Conservation (phyloP, 495 filamentous ascomycete species). For the Aspergillus diversus region DNA sequence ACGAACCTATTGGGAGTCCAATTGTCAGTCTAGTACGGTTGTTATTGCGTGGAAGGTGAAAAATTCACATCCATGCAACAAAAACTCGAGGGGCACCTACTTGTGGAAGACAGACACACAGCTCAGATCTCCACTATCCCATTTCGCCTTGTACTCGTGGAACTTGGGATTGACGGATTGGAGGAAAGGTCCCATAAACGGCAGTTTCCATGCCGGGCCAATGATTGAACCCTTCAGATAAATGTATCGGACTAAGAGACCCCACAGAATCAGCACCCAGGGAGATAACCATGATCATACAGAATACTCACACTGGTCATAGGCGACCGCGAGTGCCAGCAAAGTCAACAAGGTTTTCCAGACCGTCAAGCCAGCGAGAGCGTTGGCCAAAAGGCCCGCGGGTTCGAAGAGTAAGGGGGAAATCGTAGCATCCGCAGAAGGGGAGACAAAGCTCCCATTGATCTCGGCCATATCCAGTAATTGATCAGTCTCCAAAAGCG, state of each 20-base stretch:
- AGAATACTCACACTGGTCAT: constrained; percentile 76
- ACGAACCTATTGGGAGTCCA: constrained; percentile 70
- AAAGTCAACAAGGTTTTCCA: constrained; percentile 69
- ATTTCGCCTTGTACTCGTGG: constrained; percentile 87
- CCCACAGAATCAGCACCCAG: not conserved
- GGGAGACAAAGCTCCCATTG: constrained; percentile 78
- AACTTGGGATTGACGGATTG: constrained; percentile 92
- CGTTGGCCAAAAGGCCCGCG: constrained; percentile 43
- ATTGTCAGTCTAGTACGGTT: constrained; percentile 16
- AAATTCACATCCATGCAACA: not conserved
- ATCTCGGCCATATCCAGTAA: constrained; percentile 57
- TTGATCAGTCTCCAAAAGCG: constrained; percentile 24
- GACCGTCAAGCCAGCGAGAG: constrained; percentile 59
- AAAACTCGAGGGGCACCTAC: constrained; percentile 53
- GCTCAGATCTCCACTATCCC: constrained; percentile 86
- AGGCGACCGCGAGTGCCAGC: constrained; percentile 70
- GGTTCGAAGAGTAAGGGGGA: constrained; percentile 49
- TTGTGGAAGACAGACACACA: constrained; percentile 99
- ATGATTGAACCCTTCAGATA: constrained; percentile 83
- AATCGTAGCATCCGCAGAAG: constrained; percentile 67
- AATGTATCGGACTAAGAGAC: constrained; percentile 75
- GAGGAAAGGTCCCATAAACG: constrained; percentile 96
- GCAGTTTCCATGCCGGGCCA: constrained; percentile 82
- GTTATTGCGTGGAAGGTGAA: not conserved
- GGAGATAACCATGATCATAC: not conserved